Evolutionary conservation across 768 basidiomycete species (phyloP), one percentile per base, ranked within the genome.

Genomic region (Cubamyces sp.): DNA sequence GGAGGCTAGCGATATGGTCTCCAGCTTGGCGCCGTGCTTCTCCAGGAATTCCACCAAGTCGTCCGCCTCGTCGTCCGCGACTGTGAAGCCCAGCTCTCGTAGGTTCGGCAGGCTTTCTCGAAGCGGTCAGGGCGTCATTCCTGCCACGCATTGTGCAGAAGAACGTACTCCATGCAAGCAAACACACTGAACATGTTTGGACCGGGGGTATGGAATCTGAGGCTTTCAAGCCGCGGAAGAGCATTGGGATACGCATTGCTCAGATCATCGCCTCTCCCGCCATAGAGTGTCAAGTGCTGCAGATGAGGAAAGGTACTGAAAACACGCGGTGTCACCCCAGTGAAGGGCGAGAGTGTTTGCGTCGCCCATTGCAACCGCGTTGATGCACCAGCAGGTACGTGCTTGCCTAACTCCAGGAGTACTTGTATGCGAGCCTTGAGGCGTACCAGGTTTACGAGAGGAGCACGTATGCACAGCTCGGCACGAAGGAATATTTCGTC

Each of bases 21-120:
- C 40, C 1, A 59, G 23, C 50, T 59, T 59, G 12, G 40, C 41
- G 12, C 57, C 57, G n/a, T 59, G 57, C 3, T 11, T 43, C n/a
- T 42, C 19, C n/a, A 59, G 41, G 19, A 59, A 59, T 1, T 52
- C 57, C 0, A 14, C 11, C 14, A 21, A 26, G 18, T 37, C 49
- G 2, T n/a, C 26, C 3, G 41, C 42, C 34, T 34, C 34, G 34
- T 34, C 9, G 5, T 15, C 3, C 15, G 9, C 49, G 1, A 18
- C 21, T 18, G 26, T 59, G 57, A 43, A 51, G 26, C 42, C 26
- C 14, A 59, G 21, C 41, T 59, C 49, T 2, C 57, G 57, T 5
- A 59, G 49, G 9, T 23, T 40, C 5, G 57, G 57, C 11, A 59
- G 48, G n/a, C 57, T 59, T 18, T 19, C 34, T 19, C 18, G 18